Evolutionary conservation across 179 eudicot species (phyloP).

Genomic region (Pouteria campechiana): DNA sequence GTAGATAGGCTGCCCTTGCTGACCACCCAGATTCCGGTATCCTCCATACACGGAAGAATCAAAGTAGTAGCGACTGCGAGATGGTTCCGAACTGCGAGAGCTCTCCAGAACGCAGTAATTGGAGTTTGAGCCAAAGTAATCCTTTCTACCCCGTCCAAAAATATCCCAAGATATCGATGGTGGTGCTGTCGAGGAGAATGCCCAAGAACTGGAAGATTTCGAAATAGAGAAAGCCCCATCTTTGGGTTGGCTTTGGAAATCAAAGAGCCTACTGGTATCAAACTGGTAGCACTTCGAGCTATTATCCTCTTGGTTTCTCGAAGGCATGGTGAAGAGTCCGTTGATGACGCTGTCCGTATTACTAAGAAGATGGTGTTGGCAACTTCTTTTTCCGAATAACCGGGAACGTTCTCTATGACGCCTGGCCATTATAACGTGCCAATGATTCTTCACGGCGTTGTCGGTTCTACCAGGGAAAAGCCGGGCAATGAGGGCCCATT

Average conservation of each 20-base stretch:
- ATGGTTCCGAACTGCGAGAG: constrained; percentile 3
- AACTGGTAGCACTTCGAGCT: constrained; percentile 12
- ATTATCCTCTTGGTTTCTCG: constrained; percentile 8
- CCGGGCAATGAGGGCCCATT: constrained; percentile 67
- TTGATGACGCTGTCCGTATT: not conserved
- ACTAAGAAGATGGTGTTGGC: constrained; percentile 1
- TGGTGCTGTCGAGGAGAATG: constrained; percentile 1
- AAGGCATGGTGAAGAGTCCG: no score
- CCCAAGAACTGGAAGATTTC: constrained; percentile 14
- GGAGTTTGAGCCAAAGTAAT: not conserved
- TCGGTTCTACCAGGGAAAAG: constrained; percentile 74
- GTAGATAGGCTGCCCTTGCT: constrained; percentile 6
- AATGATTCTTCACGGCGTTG: constrained; percentile 75
- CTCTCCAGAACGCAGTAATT: constrained; percentile 2
- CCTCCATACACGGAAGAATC: constrained; percentile 5
- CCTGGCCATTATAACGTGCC: constrained; percentile 82
- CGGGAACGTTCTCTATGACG: constrained; percentile 10
- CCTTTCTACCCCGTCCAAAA: constrained; percentile 4
- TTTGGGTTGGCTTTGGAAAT: constrained; percentile 11
- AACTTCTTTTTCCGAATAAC: constrained; percentile 8
- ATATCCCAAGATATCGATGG: constrained; percentile 2
- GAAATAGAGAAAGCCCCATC: constrained; percentile 7
- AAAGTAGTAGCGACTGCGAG: not conserved
- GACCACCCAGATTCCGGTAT: constrained; percentile 5
- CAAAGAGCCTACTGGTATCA: constrained; percentile 1